Evolutionary conservation across 192 early-diverging fungal genomes (phyloP).

Genomic region (Coemansia sp.): DNA sequence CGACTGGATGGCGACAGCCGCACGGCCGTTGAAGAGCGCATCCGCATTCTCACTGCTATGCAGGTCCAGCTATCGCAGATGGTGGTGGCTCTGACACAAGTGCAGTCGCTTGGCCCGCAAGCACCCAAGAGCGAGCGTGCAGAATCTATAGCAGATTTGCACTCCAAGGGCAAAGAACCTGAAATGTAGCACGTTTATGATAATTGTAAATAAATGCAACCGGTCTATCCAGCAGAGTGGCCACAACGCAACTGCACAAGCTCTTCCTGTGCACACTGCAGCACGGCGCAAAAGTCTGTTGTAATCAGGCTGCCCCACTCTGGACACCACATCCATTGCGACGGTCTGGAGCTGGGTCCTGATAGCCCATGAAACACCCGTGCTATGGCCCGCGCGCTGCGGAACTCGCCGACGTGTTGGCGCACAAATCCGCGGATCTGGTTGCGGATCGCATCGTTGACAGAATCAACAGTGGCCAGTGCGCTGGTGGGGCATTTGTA

Average conservation of each 20-base stretch:
- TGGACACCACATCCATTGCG: conserved; percentile 45
- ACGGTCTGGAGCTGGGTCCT: conserved; percentile 29
- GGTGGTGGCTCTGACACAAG: conserved; percentile 42
- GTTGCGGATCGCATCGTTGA: conserved; percentile 3
- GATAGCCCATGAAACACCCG: conserved; percentile 46
- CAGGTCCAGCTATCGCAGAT: conserved; percentile 61
- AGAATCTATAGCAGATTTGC: neutral
- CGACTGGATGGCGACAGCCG: conserved; percentile 58
- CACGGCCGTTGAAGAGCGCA: conserved; percentile 61
- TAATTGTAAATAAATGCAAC: conserved; percentile 2
- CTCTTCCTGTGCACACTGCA: conserved; percentile 40
- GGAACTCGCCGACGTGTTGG: conserved; percentile 24
- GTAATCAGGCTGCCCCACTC: conserved; percentile 43
- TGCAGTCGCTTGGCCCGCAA: conserved; percentile 22
- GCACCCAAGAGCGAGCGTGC: neutral
- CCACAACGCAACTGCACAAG: conserved; percentile 29
- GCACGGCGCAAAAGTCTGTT: conserved; percentile 34
- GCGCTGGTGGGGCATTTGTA: too few species aligned
- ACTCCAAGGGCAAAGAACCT: conserved; percentile 22
- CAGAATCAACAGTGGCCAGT: neutral
- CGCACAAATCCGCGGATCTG: conserved; percentile 25
- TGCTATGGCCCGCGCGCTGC: conserved; percentile 38
- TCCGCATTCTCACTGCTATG: conserved; percentile 62
- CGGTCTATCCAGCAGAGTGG: conserved; percentile 1
- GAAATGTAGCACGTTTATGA: conserved; percentile 9